Base-by-base conservation (phyloP, 768 basidiomycete species). In the Tephrocybe rancida region DNA sequence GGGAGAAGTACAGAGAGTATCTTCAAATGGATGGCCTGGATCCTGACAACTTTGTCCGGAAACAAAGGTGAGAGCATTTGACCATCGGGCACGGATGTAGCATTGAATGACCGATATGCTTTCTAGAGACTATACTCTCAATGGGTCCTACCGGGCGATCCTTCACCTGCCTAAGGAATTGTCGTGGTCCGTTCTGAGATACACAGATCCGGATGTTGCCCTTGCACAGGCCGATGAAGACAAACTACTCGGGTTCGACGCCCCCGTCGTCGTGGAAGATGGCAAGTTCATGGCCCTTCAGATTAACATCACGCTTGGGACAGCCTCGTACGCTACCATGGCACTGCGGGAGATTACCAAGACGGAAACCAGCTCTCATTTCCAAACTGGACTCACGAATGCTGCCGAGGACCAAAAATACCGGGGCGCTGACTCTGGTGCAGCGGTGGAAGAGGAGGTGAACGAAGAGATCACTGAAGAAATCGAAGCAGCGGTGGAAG, bases 261-360 rank as follows among this genome's bases (percentile, higher is more conserved):
- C 86, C 5, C 91, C 93, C 8, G 77, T 74, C 1, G 67, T 84
- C 27, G 78, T 74, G 3, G 82, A 85, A 48, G 80, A 88, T 43
- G 95, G 95, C 22, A 87, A 84, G 63, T 96, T 96, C 68, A 75
- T 86, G 69, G 95, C 96, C 3, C 73, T 99, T 30, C 95, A 95
- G 64, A 84, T 99, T 56, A 73, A 86, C 34, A 71, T 98, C 49
- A 84, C 80, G n/a, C 81, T 99, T 14, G 93, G 91, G 13, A 92
- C 93, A 6, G 90, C 93, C 0, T 88, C 93, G 4, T 99, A 98
- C 70, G 97, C 97, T 1, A 99, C 97, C 2, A 99, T 99, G 97
- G 96, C 95, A 3, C 69, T 99, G 60, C 84, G 94, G 37, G 94
- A 97, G 72, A 84, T 97, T 39, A 94, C 95, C 13, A 98, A 96